phyloP scores from a whole-genome alignment of 768 basidiomycete genomes.

The Coprinellus aureogranulatus region DNA sequence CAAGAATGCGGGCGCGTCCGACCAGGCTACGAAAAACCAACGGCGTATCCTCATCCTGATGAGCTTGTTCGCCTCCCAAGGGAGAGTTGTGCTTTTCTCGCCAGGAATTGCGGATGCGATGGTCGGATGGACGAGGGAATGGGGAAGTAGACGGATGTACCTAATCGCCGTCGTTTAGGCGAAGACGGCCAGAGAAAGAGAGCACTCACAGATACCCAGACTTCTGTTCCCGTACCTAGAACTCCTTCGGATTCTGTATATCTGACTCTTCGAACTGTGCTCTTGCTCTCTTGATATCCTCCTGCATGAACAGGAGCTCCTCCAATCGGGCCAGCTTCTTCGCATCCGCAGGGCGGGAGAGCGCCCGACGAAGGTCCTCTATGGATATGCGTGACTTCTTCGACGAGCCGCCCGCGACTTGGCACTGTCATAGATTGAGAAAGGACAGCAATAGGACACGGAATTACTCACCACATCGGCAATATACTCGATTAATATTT shows the following conservation, averaged over 20 bases:
- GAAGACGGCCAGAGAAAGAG: background rate
- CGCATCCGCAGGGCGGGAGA: conserved; percentile 83
- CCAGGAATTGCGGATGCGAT: background rate
- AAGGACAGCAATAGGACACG: conserved; percentile 2
- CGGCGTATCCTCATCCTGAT: background rate
- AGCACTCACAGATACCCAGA: background rate
- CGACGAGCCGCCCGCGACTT: conserved; percentile 66
- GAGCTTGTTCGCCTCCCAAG: background rate
- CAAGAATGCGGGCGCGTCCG: background rate
- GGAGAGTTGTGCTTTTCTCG: background rate
- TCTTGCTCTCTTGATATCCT: conserved; percentile 86
- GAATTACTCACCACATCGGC: conserved; percentile 72
- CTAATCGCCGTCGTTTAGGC: background rate
- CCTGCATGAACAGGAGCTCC: conserved; percentile 89
- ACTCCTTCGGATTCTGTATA: conserved; percentile 43
- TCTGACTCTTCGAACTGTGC: conserved; percentile 66
- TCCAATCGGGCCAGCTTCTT: conserved; percentile 93
- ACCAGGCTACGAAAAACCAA: background rate
- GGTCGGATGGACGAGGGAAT: background rate
- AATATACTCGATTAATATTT: conserved; percentile 88
- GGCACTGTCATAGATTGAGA: conserved; percentile 49
- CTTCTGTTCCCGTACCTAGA: conserved; percentile 23
- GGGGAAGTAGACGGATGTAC: background rate
- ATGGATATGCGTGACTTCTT: conserved; percentile 76
- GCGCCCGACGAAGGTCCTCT: conserved; percentile 78